Evolutionary conservation across 805 yeast species (phyloP), one percentile per base, ranked within the genome.

Genomic region (Cyberlindnera veronae): DNA sequence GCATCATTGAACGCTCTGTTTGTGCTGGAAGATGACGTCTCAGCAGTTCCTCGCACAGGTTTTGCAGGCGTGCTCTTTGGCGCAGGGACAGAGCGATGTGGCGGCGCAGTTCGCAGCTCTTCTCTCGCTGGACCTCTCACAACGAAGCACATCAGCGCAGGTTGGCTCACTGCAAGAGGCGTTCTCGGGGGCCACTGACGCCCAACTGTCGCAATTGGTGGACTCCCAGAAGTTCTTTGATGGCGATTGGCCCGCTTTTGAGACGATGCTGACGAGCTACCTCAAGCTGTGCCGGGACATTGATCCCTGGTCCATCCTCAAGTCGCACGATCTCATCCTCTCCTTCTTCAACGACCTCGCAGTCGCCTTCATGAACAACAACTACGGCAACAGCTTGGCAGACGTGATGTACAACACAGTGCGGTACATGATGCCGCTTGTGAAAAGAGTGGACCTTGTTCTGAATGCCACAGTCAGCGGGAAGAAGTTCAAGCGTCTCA

Each of bases 251-350:
- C 49, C 61, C 1, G 70, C 77, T 0, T 74, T 79, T 48, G 73
- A 70, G 35, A 62, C 61, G 9, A 50, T 74, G 10, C 55, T 76
- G 0, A 51, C 56, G 1, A 61, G 69, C 15, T 79, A 73, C 49
- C 51, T 79, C 11, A 51, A 57, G 23, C 62, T 71, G 23, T 60
- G 72, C 19, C 62, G 74, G 39, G 77, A 76, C 50, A 46, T 79
- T 34, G 72, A 79, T 48, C 80, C 84, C 0, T 68, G 76, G 74
- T 77, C 84, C 1, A 41, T 66, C 2, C 51, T 77, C 5, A 69
- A 69, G 27, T 75, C 81, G 1, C 77, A 77, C 45, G 85, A 79
- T 54, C 58, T 77, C 32, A 65, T 74, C 45, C 66, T 77, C 7
- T 55, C 58, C 13, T 76, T 63, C 44, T 58, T 72, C 34, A 74